Evolutionary conservation across 2,329 filamentous ascomycete species (phyloP), one percentile per base, ranked within the genome.

Genomic region (Bipolaris zeicola): DNA sequence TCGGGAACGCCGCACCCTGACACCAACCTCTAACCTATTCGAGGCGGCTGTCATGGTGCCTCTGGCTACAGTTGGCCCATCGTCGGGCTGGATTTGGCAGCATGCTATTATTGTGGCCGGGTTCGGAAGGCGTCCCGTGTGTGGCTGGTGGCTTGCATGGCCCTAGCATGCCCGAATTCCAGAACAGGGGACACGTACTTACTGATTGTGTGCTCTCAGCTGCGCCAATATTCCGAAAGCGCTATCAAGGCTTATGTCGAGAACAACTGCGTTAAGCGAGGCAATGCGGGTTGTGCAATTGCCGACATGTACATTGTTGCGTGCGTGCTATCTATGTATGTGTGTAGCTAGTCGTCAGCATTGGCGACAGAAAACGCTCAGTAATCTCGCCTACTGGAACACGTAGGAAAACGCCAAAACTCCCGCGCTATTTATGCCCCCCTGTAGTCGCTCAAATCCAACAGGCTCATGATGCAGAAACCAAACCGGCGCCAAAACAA

Each of bases 1-100:
- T 41, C 52, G 48, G 52, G 56, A 51, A 43, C 52, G 52, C 47
- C 52, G 52, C 56, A 51, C 51, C 45, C 55, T 34, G 24, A 47
- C 55, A 50, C 36, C 18, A 14, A 41, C 42, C 37, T 34, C 56
- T 58, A 55, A 44, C 52, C 47, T 33, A 31, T 58, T 48, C 46
- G 38, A 44, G 18, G 20, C 55, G 33, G 44, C 34, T 36, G 33
- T 41, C 18, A 31, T 45, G 45, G 43, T 45, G 10, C 28, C 28
- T 31, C 13, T 48, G 53, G 41, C 33, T 53, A 43, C 33, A 37
- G 48, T 45, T 53, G 44, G 54, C 37, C 36, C 44, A 43, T 24
- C 31, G 24, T 13, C 31, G 43, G 18, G 22, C 54, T 45, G 38
- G 34, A 45, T 57, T 45, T 39, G 48, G 50, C 37, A 54, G 34